These are phyloP conservation scores for Zelonia costaricensis DNA, from an alignment of 208 protist species.

Conservation along the genomic window DNA sequence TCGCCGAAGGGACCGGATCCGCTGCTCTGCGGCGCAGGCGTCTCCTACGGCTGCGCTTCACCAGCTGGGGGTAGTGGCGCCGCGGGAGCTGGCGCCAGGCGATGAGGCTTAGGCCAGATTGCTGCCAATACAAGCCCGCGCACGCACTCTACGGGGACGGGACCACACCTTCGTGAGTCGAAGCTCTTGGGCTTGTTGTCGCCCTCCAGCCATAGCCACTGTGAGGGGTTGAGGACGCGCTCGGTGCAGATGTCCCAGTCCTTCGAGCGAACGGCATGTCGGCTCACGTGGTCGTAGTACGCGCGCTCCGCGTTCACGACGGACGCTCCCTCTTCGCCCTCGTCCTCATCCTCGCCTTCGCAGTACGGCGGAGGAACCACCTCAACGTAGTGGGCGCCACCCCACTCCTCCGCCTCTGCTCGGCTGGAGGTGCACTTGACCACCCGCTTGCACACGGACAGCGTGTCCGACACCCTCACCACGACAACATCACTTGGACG, in stretches of 20 bases:
- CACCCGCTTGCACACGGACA: constrained; percentile 87
- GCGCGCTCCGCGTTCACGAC: constrained; percentile 12
- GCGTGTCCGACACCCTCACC: constrained; percentile 56
- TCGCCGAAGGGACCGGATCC: no score
- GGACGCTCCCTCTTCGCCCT: background rate
- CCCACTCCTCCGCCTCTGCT: constrained; percentile 40
- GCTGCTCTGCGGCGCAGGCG: background rate
- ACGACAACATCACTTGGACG: constrained; percentile 61
- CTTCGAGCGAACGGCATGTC: constrained; percentile 32
- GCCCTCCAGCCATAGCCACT: constrained; percentile 85
- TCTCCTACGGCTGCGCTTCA: background rate
- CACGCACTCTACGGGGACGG: constrained; percentile 77
- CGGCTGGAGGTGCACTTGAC: constrained; percentile 32
- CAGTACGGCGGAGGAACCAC: constrained; percentile 29
- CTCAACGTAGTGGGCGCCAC: constrained; percentile 43
- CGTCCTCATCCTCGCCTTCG: background rate
- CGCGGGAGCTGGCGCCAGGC: background rate
- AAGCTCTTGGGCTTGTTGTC: constrained; percentile 78
- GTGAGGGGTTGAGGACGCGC: constrained; percentile 33
- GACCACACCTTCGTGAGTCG: constrained; percentile 69
- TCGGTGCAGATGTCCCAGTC: constrained; percentile 78
- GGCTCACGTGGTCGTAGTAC: constrained; percentile 28
- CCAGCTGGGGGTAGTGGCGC: background rate
- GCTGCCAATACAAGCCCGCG: constrained; percentile 52
- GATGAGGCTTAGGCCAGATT: constrained; percentile 31